phyloP scores from a whole-genome alignment of 345 rosid genomes.

The Crucihimalaya himalaica region DNA sequence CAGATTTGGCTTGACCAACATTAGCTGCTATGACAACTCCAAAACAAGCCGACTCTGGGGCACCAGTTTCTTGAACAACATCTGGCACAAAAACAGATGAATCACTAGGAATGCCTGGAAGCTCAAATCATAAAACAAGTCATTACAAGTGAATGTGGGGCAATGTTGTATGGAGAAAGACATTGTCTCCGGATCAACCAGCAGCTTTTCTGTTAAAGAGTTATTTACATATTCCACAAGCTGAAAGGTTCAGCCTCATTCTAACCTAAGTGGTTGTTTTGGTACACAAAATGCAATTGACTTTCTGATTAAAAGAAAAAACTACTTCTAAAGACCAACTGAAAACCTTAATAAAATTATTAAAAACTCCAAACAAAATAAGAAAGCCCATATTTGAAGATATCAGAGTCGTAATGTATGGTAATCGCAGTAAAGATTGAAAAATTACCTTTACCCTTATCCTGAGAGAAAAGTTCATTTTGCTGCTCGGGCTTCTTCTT shows the following conservation, averaged over 20 bases:
- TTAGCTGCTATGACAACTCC: conserved; percentile 22
- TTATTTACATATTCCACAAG: conserved; percentile 6
- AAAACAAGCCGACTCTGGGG: conserved; percentile 20
- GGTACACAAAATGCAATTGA: conserved; percentile 1
- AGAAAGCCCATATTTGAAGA: conserved; percentile 4
- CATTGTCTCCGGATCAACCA: conserved; percentile 8
- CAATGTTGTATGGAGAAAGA: neutral
- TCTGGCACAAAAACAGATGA: conserved; percentile 30
- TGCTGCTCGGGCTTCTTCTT: conserved; percentile 58
- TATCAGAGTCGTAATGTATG: conserved; percentile 3
- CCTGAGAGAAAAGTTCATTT: conserved; percentile 39
- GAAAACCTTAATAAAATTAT: neutral
- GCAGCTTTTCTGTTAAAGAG: conserved; percentile 1
- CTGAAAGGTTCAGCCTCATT: neutral
- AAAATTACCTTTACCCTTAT: conserved; percentile 50
- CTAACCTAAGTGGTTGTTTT: neutral
- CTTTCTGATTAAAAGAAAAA: neutral
- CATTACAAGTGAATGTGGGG: neutral
- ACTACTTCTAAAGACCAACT: neutral
- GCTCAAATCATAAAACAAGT: conserved; percentile 31
- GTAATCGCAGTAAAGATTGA: neutral
- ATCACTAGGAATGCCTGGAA: conserved; percentile 39
- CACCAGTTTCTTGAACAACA: conserved; percentile 23
- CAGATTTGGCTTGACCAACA: conserved; percentile 22
- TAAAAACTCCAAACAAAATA: conserved; percentile 2